Percentiles rank a stretch among this genome's conserved stretches.
Conservation (phyloP, 2,329 filamentous ascomycete species). For the Harringtonia lauricola region DNA sequence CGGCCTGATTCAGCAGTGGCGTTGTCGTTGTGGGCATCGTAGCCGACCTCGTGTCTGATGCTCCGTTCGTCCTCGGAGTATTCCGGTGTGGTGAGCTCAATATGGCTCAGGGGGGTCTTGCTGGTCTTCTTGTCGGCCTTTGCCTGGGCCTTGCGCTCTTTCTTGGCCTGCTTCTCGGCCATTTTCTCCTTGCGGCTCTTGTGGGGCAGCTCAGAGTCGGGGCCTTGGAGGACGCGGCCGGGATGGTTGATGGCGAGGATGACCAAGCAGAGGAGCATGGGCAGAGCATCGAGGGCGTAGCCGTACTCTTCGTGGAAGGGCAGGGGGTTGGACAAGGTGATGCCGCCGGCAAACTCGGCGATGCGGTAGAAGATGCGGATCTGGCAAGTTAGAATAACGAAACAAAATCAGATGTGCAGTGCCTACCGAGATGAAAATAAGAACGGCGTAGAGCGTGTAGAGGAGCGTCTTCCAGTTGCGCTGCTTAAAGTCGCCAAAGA, state of each 20-base stretch:
- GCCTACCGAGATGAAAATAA: constrained; percentile 25
- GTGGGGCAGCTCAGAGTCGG: constrained; percentile 32
- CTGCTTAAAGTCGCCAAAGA: constrained; percentile 8
- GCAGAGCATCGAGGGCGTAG: constrained; percentile 38
- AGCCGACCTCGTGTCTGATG: too few species aligned
- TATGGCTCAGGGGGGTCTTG: background rate
- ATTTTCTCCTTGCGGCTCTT: constrained; percentile 32
- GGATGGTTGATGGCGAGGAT: constrained; percentile 34
- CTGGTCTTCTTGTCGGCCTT: constrained; percentile 1
- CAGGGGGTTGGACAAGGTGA: constrained; percentile 29
- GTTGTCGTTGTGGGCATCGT: too few species aligned
- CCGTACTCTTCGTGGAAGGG: constrained; percentile 40
- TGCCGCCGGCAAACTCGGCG: constrained; percentile 39
- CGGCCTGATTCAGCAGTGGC: too few species aligned
- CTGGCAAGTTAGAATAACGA: constrained; percentile 17
- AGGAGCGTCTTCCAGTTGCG: constrained; percentile 22
- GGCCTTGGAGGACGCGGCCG: constrained; percentile 32
- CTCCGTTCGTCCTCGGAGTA: background rate
- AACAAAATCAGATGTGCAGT: background rate
- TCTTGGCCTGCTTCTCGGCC: constrained; percentile 6
- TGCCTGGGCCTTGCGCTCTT: constrained; percentile 3
- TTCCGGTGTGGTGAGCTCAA: background rate
- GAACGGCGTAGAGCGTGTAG: constrained; percentile 21
- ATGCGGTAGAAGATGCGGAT: constrained; percentile 51
- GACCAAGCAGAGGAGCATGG: constrained; percentile 38